Evolutionary conservation across 2,329 filamentous ascomycete genomes (phyloP), one percentile per base, ranked within the genome.

Genomic region (Cadophora luteo-olivacea): DNA sequence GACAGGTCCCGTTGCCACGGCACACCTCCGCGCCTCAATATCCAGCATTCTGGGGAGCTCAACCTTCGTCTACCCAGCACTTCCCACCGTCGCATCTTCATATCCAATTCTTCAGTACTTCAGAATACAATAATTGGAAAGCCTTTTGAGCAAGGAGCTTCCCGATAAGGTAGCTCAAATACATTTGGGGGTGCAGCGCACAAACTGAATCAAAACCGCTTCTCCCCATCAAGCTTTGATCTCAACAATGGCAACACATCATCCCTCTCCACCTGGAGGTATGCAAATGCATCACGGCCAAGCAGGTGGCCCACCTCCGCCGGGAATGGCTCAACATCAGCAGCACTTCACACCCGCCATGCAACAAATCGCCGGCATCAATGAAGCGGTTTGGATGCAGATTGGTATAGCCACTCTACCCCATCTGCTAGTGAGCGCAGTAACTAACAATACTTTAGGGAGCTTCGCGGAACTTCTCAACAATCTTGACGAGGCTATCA

Each of bases 321-420:
- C 74, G 19, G 75, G 73, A 14, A 73, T 76, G 72, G 70, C 70
- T 51, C 67, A 69, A 60, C 72, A 69, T 36, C 76, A 73, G 57
- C 74, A 72, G 51, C 74, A 74, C 25, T 33, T 69, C 54, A 74
- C 71, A 64, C 72, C 73, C 22, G 67, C 92, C 25, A 89, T 91
- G 74, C 91, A 94, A 75, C 91, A 93, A 78, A 88, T 97, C 64
- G 85, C 89, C 6, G 84, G 88, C 7, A 87, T 95, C 77, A 98
- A 97, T 76, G 95, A 98, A 81, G 86, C 87, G 61, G 90, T 97
- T 66, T 98, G 95, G 95, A 86, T 97, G 77, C 92, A 96, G 79
- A 92, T 98, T 74, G 95, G 94, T 97, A 90, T 72, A 89, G 5
- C 45, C 6, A n/a, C 16, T 52, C 48, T 6, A 14, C 32, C 48